These are phyloP conservation scores for Coemansia sp. DNA, from an alignment of 192 early-diverging fungal genomes.

Conservation along the genomic window DNA sequence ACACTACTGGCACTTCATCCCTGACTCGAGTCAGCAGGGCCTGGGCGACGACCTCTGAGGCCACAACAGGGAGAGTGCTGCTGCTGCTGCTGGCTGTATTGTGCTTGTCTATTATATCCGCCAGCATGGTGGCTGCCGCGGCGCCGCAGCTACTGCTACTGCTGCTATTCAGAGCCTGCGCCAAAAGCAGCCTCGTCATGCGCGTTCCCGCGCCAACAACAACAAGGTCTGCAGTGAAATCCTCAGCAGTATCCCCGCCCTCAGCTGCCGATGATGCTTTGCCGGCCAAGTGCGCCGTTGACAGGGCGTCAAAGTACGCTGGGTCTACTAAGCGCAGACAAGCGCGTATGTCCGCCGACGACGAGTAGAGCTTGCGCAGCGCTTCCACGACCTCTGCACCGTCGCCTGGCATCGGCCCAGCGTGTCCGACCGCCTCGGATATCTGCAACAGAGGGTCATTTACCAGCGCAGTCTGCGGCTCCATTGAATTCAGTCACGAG, in stretches of 20 bases:
- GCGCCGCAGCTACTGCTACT: not conserved
- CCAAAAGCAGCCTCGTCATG: conserved; percentile 4
- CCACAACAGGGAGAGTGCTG: no score
- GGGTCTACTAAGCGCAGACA: conserved; percentile 33
- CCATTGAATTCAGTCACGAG: not conserved
- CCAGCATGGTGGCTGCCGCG: conserved; percentile 21
- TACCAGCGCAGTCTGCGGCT: conserved; percentile 10
- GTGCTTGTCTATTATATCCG: conserved; percentile 20
- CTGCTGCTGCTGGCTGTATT: no score
- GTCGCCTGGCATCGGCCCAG: not conserved
- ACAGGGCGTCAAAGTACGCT: conserved; percentile 25
- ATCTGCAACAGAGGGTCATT: conserved; percentile 20
- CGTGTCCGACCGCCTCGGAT: not conserved
- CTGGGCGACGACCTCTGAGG: no score
- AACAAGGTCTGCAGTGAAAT: not conserved
- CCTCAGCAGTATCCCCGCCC: not conserved
- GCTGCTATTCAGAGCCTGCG: not conserved
- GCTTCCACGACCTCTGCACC: not conserved
- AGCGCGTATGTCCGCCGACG: conserved; percentile 30
- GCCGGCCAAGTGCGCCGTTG: not conserved
- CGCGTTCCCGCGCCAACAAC: conserved; percentile 12
- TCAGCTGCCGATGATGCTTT: not conserved
- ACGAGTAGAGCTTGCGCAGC: conserved; percentile 2
- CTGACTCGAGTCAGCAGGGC: conserved; percentile 9
- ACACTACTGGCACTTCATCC: not conserved